Conservation (phyloP, 805 yeast genomes). For the Teunomyces gatunensis region DNA sequence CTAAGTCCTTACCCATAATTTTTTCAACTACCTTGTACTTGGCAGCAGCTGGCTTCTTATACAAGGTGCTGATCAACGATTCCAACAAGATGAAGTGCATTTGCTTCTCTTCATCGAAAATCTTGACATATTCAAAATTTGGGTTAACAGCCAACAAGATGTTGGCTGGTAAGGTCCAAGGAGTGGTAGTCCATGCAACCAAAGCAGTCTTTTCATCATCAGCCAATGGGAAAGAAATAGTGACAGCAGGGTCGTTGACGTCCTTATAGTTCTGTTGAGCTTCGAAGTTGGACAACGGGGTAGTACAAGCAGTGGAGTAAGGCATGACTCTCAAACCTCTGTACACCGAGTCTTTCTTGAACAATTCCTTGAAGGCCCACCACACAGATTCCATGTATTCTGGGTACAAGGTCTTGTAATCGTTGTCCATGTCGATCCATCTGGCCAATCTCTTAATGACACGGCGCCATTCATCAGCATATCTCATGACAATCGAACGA, state of each 20-base stretch:
- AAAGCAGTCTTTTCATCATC: slow-evolving; percentile 80
- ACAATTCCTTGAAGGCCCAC: slow-evolving; percentile 96
- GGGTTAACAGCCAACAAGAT: slow-evolving; percentile 91
- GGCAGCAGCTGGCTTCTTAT: slow-evolving; percentile 93
- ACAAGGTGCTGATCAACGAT: slow-evolving; percentile 73
- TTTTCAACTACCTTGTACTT: slow-evolving; percentile 80
- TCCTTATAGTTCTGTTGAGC: slow-evolving; percentile 98
- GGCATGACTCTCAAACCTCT: slow-evolving; percentile 98
- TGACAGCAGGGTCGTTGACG: slow-evolving; percentile 94
- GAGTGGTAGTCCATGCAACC: slow-evolving; percentile 99
- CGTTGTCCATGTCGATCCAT: slow-evolving; percentile 99
- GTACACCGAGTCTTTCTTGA: slow-evolving; percentile 83
- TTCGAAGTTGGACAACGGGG: slow-evolving; percentile 95
- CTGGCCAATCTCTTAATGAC: slow-evolving; percentile 95
- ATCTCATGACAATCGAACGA: slow-evolving; percentile 95
- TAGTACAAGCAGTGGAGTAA: slow-evolving; percentile 94
- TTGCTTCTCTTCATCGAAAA: slow-evolving; percentile 83
- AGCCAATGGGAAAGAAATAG: slow-evolving; percentile 79
- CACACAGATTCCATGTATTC: slow-evolving; percentile 97
- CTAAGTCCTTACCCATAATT: slow-evolving; percentile 74
- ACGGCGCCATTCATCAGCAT: slow-evolving; percentile 90
- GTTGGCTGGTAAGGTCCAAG: slow-evolving; percentile 98
- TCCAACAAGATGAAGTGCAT: slow-evolving; percentile 82
- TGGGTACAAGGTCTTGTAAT: slow-evolving; percentile 94
- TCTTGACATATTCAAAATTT: slow-evolving; percentile 85